phyloP scores from a whole-genome alignment of 805 yeast genomes.

The Saturnispora zaruensis region DNA sequence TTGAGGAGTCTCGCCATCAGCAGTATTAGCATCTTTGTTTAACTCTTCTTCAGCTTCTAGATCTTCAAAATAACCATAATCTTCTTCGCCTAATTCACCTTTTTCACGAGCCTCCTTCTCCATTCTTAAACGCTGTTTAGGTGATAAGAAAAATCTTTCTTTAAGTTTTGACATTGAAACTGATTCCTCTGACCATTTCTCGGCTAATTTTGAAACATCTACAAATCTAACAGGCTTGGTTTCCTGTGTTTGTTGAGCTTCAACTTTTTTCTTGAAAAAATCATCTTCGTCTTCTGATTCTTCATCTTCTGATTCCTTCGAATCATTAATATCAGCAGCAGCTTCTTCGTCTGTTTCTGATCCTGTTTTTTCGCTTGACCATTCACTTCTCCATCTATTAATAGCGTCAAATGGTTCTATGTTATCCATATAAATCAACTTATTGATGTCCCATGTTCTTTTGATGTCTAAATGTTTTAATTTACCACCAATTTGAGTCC shows the following conservation, averaged over 20 bases:
- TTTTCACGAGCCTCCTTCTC: constrained; percentile 25
- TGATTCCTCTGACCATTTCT: constrained; percentile 33
- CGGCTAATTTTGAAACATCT: constrained; percentile 34
- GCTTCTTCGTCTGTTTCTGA: constrained; percentile 30
- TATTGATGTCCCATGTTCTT: constrained; percentile 71
- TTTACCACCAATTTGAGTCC: constrained; percentile 48
- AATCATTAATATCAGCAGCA: constrained; percentile 30
- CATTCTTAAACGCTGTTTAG: constrained; percentile 32
- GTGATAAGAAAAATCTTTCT: constrained; percentile 46
- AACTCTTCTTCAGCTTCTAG: constrained; percentile 25
- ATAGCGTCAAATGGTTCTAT: constrained; percentile 67
- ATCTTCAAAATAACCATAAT: constrained; percentile 33
- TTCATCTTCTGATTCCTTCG: constrained; percentile 19
- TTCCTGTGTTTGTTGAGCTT: constrained; percentile 22
- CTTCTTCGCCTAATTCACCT: constrained; percentile 18
- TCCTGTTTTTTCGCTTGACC: constrained; percentile 11
- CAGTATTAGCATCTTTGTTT: constrained; percentile 35
- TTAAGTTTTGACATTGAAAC: constrained; percentile 36
- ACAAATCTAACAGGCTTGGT: constrained; percentile 24
- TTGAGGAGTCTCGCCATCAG: constrained; percentile 42
- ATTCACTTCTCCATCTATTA: constrained; percentile 58
- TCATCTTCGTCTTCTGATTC: constrained; percentile 42
- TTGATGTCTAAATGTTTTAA: constrained; percentile 43
- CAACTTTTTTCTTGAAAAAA: constrained; percentile 43
- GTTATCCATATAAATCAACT: constrained; percentile 70